Base-by-base conservation (phyloP, 371 early-diverging fungal species). In the Mucor circinelloides region DNA sequence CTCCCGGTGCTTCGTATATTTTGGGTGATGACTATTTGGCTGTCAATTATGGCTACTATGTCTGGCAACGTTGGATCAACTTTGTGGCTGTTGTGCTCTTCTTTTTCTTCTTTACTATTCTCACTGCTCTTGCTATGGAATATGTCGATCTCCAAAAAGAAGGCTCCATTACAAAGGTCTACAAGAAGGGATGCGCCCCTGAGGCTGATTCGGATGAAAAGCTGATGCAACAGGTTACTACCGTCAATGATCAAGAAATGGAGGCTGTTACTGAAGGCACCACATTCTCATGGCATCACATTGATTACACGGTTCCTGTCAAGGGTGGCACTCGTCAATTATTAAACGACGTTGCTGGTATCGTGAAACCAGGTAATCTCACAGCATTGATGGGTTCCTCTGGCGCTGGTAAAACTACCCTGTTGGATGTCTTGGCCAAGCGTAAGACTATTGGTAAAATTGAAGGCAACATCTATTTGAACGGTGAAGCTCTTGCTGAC, bases 351-450 rank as follows among this genome's bases (percentile, higher is more conserved):
- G 72, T 89, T 61, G 72, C 66, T 50, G 82, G 85, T 46, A 84
- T 87, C 44, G 84, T 84, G 25, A 79, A 84, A 54, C 87, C 87
- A 42, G 76, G 87, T 25, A 74, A 89, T 62, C 78, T 93, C 75
- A 87, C 89, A 3, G 96, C 95, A 12, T 75, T 96, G 10, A 90
- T 96, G 91, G 95, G 95, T 34, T 85, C 91, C 13, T 90, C 91
- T 28, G 95, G 95, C 65, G 90, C 93, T 15, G 97, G 97, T 60
- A 97, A 97, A 79, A 92, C 95, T 0, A 93, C 95, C n/a, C 82
- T 95, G 3, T 71, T 94, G 73, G 95, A 97, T 78, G 85, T 94
- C 0, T 79, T 93, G 30, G 88, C 93, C 31, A 82, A 86, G 73
- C 89, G 93, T 71, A 92, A 92, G 80, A 92, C 90, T 19, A 87